These are phyloP conservation scores for Colletotrichum incanum DNA, from an alignment of 2,329 filamentous ascomycete species.

Conservation along the genomic window DNA sequence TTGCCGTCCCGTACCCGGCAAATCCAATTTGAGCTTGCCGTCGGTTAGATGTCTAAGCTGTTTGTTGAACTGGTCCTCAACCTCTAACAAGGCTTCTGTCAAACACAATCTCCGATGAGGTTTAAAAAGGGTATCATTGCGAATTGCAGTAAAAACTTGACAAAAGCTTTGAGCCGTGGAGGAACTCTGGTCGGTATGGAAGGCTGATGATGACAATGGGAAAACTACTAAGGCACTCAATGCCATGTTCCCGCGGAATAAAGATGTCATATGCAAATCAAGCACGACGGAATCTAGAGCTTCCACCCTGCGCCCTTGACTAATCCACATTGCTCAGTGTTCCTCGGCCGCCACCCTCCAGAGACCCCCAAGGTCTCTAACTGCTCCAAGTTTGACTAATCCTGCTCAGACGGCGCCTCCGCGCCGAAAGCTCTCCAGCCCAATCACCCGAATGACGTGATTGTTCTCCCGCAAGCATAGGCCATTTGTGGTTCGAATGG, in stretches of 20 bases:
- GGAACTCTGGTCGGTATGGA: neutral
- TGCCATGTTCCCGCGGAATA: neutral
- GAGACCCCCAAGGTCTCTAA: neutral
- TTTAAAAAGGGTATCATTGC: neutral
- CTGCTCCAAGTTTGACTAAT: conserved; percentile 32
- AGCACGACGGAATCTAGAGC: too few relatives aligned
- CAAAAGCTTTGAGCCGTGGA: neutral
- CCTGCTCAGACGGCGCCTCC: neutral
- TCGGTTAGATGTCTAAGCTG: conserved; percentile 1
- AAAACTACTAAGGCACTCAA: neutral
- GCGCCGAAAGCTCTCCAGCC: conserved; percentile 16
- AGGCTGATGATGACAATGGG: neutral
- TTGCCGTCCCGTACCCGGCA: conserved; percentile 5
- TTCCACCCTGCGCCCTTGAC: conserved; percentile 23
- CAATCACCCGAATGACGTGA: conserved; percentile 40
- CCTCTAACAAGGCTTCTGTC: neutral
- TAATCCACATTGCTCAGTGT: conserved; percentile 12
- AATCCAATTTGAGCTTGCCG: conserved; percentile 25
- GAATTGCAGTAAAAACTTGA: neutral
- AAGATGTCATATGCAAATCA: neutral
- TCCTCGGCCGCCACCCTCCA: neutral
- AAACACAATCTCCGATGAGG: neutral
- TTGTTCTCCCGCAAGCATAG: conserved; percentile 29
- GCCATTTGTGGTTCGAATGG: conserved; percentile 19
- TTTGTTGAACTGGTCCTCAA: neutral